phyloP scores from a whole-genome alignment of 2,329 filamentous ascomycete genomes.

The Cladosporium sp. region DNA sequence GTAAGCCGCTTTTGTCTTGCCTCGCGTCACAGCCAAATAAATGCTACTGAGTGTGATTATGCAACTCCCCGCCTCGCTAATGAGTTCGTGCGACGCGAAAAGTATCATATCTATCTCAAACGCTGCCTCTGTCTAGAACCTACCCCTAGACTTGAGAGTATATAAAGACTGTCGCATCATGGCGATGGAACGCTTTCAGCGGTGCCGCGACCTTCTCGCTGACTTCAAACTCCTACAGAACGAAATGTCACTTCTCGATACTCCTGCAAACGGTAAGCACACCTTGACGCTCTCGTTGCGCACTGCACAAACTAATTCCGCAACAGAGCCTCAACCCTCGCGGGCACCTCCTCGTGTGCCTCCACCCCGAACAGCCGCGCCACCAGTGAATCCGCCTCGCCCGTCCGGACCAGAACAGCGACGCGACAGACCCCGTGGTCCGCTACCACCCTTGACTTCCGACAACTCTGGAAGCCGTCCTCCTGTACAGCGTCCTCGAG shows the following conservation, averaged over 20 bases:
- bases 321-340: not conserved
- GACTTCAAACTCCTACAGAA: constrained; percentile 50
- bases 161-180: constrained; percentile 23
- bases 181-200: constrained; percentile 34
- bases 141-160: not conserved
- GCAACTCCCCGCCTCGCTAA: not conserved
- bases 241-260: constrained; percentile 63
- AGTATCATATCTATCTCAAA: constrained; percentile 7
- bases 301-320: not conserved
- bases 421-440: constrained; percentile 37
- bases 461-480: constrained; percentile 35
- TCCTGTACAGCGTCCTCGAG: constrained; percentile 52
- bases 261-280: constrained; percentile 36
- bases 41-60: not conserved
- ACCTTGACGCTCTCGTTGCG: not conserved
- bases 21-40: too few species aligned
- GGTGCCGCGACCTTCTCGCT: constrained; percentile 38
- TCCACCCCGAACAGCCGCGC: constrained; percentile 43
- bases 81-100: constrained; percentile 3
- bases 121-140: not conserved
- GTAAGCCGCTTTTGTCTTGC: constrained; percentile 35
- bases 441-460: constrained; percentile 39
- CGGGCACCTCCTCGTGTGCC: constrained; percentile 30
- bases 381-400: constrained; percentile 51
- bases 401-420: constrained; percentile 62